Base-by-base conservation (phyloP, 2,329 filamentous ascomycete species). In the Fusarium secorum region DNA sequence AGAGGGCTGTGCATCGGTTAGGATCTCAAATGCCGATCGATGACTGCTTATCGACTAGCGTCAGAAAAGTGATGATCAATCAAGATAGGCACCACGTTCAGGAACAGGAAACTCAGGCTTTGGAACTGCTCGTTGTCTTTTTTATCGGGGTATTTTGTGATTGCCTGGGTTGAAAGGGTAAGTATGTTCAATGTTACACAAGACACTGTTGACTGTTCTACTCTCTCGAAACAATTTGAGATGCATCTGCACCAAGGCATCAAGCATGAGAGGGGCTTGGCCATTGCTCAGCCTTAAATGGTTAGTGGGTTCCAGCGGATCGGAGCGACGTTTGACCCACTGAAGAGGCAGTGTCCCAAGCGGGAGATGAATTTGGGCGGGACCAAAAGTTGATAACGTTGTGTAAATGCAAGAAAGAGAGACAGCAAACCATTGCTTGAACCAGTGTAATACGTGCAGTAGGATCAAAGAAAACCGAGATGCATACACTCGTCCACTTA, bases 251-350 rank as follows among this genome's bases (percentile, higher is more conserved):
- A 28, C 32, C 33, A 20, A 41, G 13, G 11, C 20, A 59, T 55
- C 54, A 45, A 51, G 24, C n/a, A 30, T n/a, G 22, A 24, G 38
- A 36, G 60, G 39, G 64, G 54, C 68, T 71, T 35, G 58, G 68
- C 38, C 32, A 42, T 56, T 62, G 66, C 49, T 70, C 67, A 64
- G 57, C 57, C 59, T 52, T 64, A 52, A 64, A 39, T 26, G 24
- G 54, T 30, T 54, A 69, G 59, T 35, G 55, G 64, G 66, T 54
- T 66, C 64, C 53, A 60, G 49, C 54, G 38, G 64, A 56, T 58
- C 64, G 68, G 68, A 51, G 64, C 58, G 49, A 68, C 14, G 64
- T 30, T 53, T 36, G 54, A 54, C 64, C 68, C 68, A 71, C 64
- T 51, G 26, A 24, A 49, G 63, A 44, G 68, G 68, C 68, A 64